A percentile compares a stretch with the other conserved stretches of the same genome.
Evolutionary conservation across 495 filamentous ascomycete genomes (phyloP).

Genomic region (Hypomontagnella monticulosa): DNA sequence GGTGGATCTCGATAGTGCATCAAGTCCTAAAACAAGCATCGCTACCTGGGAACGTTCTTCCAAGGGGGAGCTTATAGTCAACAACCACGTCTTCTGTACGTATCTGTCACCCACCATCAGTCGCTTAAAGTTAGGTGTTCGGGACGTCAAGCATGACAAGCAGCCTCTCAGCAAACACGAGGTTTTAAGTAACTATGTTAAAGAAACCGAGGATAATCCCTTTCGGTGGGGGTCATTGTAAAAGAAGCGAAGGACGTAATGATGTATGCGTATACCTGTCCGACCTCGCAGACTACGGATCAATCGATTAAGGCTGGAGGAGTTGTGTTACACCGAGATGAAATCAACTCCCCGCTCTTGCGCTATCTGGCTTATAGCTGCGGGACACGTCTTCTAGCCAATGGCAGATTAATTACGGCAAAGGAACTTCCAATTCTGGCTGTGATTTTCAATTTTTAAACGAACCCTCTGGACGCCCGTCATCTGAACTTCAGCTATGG

Average conservation of each 20-base stretch:
- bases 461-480: slow-evolving; percentile 13
- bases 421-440: slow-evolving; percentile 27
- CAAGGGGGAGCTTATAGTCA: not conserved
- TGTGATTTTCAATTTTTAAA: slow-evolving; percentile 25
- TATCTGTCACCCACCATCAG: not conserved
- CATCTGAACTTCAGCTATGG: slow-evolving; percentile 16
- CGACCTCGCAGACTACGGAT: slow-evolving; percentile 26
- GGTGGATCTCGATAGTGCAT: not conserved
- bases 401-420: slow-evolving; percentile 24
- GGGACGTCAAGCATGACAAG: slow-evolving; percentile 1
- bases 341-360: slow-evolving; percentile 27
- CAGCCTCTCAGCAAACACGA: not conserved
- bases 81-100: not conserved
- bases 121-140: not conserved
- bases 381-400: slow-evolving; percentile 21
- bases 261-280: slow-evolving; percentile 16
- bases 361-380: slow-evolving; percentile 22
- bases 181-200: not conserved
- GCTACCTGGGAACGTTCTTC: not conserved
- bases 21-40: slow-evolving; percentile 9
- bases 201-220: not conserved
- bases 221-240: slow-evolving; percentile 4
- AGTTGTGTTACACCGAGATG: slow-evolving; percentile 30
- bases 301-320: slow-evolving; percentile 12
- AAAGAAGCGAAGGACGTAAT: slow-evolving; percentile 1